Conservation (phyloP, 257 asterid genomes). For the Knoxia roxburghii region DNA sequence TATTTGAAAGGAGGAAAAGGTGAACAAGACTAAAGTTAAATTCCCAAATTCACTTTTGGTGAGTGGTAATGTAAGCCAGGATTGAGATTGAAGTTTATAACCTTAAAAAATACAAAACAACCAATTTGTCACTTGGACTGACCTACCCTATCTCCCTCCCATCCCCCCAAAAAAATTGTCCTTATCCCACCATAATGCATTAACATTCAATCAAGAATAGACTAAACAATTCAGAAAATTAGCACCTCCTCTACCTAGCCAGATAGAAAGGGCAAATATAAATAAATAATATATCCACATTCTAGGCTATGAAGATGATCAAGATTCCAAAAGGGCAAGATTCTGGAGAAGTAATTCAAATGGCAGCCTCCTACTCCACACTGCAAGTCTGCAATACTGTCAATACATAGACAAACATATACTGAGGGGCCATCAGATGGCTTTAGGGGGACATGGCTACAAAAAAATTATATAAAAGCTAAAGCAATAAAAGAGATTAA, state of each 20-base stretch:
- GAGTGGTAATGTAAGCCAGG: neutral
- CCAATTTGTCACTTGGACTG: neutral
- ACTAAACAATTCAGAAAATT: neutral
- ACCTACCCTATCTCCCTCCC: neutral
- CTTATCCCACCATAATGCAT: neutral
- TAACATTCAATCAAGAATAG: neutral
- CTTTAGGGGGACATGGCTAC: constrained; percentile 19
- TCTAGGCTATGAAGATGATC: neutral
- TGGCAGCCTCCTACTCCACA: neutral
- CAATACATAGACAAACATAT: neutral
- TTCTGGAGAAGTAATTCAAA: neutral
- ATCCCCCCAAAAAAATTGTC: no score
- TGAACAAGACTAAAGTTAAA: no score
- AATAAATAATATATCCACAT: neutral
- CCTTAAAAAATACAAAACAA: neutral
- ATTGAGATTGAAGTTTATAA: neutral
- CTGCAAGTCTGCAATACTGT: no score
- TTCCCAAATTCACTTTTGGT: neutral
- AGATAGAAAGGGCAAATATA: neutral
- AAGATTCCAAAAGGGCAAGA: constrained; percentile 10
- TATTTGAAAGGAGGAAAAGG: no score
- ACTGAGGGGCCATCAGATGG: constrained; percentile 14
- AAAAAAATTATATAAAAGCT: neutral
- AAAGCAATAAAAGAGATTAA: constrained; percentile 8
- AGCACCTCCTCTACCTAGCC: neutral